phyloP scores from a whole-genome alignment of 129 eudicot genomes.

The Tagetes patula region DNA sequence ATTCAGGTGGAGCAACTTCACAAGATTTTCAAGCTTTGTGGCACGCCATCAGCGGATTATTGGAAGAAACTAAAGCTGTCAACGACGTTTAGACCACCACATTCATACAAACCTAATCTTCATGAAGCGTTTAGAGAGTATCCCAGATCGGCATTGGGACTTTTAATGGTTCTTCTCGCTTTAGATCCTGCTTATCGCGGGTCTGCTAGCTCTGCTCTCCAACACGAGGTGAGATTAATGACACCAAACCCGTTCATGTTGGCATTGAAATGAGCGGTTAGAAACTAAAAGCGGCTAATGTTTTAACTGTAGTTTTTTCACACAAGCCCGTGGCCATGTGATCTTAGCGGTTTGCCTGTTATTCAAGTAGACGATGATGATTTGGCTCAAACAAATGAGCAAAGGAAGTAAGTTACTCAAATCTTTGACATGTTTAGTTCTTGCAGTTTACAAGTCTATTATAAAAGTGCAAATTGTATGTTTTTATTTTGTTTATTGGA shows the following conservation, averaged over 20 bases:
- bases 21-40: constrained; percentile 73
- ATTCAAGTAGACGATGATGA: constrained; percentile 50
- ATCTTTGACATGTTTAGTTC: background rate
- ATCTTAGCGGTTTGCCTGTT: constrained; percentile 60
- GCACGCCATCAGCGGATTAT: constrained; percentile 68
- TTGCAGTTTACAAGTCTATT: no score
- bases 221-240: constrained; percentile 47
- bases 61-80: constrained; percentile 60
- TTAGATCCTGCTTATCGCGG: constrained; percentile 65
- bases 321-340: constrained; percentile 72
- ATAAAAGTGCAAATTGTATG: no score
- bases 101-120: constrained; percentile 54
- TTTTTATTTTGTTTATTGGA: no score
- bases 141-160: constrained; percentile 59
- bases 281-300: constrained; percentile 5
- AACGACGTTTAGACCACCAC: constrained; percentile 68
- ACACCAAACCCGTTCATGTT: background rate
- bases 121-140: constrained; percentile 51
- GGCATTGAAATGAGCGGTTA: background rate
- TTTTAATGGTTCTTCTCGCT: constrained; percentile 55
- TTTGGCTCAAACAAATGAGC: constrained; percentile 35
- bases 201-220: constrained; percentile 57
- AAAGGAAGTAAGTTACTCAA: constrained; percentile 42
- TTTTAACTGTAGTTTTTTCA: constrained; percentile 58
- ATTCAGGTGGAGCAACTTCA: constrained; percentile 76